phyloP scores from a whole-genome alignment of 1,139 yeast genomes.

The Saccharomyces hybrid region DNA sequence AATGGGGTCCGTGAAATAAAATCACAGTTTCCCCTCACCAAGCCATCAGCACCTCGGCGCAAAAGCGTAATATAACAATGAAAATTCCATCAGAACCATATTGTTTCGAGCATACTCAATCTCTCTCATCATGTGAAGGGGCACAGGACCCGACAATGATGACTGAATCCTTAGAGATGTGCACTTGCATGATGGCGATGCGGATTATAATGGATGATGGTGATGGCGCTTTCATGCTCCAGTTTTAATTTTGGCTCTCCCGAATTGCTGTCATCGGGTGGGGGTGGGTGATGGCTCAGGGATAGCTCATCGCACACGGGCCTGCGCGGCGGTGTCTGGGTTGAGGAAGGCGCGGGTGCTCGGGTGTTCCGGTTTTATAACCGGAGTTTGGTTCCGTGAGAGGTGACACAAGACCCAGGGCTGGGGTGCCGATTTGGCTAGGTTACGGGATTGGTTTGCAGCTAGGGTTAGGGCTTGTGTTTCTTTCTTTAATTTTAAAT shows the following conservation, averaged over 20 bases:
- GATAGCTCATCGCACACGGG: neutral
- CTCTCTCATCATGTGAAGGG: neutral
- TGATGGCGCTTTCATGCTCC: neutral
- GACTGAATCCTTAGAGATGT: neutral
- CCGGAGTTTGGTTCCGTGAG: neutral
- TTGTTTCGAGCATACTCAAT: neutral
- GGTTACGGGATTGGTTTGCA: neutral
- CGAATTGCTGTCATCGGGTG: slow-evolving; percentile 1
- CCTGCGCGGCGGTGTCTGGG: neutral
- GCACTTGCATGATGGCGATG: neutral
- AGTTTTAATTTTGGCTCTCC: neutral
- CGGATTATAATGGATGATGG: neutral
- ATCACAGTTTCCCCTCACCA: neutral
- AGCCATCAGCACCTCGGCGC: neutral
- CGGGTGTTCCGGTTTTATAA: neutral
- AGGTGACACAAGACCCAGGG: neutral
- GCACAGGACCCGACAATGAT: neutral
- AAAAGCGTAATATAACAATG: neutral
- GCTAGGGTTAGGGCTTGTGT: neutral
- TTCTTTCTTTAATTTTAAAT: no score
- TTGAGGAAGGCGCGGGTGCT: slow-evolving; percentile 1
- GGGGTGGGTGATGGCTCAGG: slow-evolving; percentile 1
- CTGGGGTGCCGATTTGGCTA: no score
- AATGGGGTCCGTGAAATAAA: neutral
- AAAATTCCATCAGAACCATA: neutral